These are phyloP conservation scores for Zopfia rhizophila DNA, from an alignment of 2,329 filamentous ascomycete species.

Conservation along the genomic window DNA sequence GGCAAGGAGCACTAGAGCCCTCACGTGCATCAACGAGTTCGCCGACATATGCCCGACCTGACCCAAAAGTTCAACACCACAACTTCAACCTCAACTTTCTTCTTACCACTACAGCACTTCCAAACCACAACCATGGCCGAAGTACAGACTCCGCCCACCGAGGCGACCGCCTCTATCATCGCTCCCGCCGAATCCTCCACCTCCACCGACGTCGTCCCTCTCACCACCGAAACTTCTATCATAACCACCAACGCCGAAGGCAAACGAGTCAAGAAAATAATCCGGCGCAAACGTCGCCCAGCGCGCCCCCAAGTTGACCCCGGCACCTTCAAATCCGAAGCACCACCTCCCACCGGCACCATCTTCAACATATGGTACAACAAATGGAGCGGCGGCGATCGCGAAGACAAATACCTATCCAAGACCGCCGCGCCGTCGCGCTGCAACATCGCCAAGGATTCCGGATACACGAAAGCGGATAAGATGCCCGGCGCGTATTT, in stretches of 20 bases:
- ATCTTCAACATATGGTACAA: slow-evolving; percentile 99
- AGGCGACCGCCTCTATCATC: slow-evolving; percentile 23
- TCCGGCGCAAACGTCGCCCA: slow-evolving; percentile 88
- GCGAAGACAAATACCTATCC: slow-evolving; percentile 88
- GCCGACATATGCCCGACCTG: slow-evolving; percentile 4
- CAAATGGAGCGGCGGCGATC: slow-evolving; percentile 96
- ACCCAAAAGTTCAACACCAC: slow-evolving; percentile 9
- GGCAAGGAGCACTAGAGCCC: no score
- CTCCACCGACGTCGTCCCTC: background rate
- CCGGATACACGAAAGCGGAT: slow-evolving; percentile 62
- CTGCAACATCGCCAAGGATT: slow-evolving; percentile 82
- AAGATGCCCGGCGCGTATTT: slow-evolving; percentile 76
- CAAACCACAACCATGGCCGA: slow-evolving; percentile 36
- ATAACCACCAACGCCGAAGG: slow-evolving; percentile 52
- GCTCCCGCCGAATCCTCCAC: slow-evolving; percentile 4
- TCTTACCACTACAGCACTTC: background rate
- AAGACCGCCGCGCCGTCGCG: slow-evolving; percentile 84
- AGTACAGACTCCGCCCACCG: slow-evolving; percentile 38
- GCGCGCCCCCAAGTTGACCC: slow-evolving; percentile 92
- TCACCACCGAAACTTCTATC: slow-evolving; percentile 31
- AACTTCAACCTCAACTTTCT: slow-evolving; percentile 2
- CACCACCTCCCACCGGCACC: slow-evolving; percentile 90
- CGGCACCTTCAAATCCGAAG: slow-evolving; percentile 81
- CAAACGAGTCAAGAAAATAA: slow-evolving; percentile 88
- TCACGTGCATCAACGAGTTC: no score